Evolutionary conservation across 148 eudicot species (phyloP).

Genomic region (Dianthus caryophyllus): DNA sequence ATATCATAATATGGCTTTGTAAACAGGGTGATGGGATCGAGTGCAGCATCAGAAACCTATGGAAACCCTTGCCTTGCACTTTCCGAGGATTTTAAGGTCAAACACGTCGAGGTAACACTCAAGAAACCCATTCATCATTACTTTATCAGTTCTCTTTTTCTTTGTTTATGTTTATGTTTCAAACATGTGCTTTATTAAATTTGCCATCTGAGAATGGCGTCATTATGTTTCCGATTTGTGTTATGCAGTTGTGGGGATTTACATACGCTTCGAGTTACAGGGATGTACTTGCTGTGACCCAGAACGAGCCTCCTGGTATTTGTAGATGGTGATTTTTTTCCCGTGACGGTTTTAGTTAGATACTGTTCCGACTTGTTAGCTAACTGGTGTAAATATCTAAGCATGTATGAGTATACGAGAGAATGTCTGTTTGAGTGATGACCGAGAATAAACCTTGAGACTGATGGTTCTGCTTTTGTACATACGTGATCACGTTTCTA

Average conservation of each 20-base stretch:
- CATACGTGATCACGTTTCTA: not conserved
- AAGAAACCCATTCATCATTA: not conserved
- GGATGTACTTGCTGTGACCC: constrained; percentile 55
- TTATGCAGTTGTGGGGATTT: constrained; percentile 88
- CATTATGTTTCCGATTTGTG: not conserved
- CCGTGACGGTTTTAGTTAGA: constrained; percentile 10
- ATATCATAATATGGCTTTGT: constrained; percentile 8
- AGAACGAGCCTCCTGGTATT: constrained; percentile 77
- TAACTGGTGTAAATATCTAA: constrained; percentile 17
- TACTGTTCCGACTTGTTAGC: constrained; percentile 7
- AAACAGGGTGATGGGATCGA: constrained; percentile 71
- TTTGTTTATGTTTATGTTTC: not conserved
- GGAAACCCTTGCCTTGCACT: constrained; percentile 80
- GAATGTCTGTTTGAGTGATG: not conserved
- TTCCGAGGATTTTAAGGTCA: constrained; percentile 72
- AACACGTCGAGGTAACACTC: constrained; percentile 79
- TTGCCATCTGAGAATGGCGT: not conserved
- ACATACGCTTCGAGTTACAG: constrained; percentile 80
- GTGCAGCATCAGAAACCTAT: constrained; percentile 88
- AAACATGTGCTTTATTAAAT: too few relatives aligned
- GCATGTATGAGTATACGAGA: constrained; percentile 13
- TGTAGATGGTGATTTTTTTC: constrained; percentile 48
- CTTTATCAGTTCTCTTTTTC: not conserved
- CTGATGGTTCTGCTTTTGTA: constrained; percentile 15
- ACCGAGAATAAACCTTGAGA: constrained; percentile 1